Evolutionary conservation across 148 eudicot species (phyloP), one percentile per base, ranked within the genome.

Genomic region (Nepenthes mirabilis): DNA sequence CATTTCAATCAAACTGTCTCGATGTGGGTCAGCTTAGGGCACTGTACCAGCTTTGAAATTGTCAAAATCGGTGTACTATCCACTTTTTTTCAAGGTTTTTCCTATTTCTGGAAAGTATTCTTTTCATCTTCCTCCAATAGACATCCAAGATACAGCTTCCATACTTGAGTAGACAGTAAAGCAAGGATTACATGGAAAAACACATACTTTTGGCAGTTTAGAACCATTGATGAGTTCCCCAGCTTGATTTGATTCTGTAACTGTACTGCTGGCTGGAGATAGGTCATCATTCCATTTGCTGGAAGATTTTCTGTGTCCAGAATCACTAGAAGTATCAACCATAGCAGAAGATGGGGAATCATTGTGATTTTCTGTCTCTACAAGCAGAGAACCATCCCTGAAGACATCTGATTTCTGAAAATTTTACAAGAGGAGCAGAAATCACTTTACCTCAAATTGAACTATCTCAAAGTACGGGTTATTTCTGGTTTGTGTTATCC

Each of bases 181-280:
- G 14, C 3, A 2, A 10, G 52, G 52, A n/a, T 62, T 60, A 10
- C 43, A 55, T 32, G 8, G 10, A 60, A 35, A 59, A 77, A 67
- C 72, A 77, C 82, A 37, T 70, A 77, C 80, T 61, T 68, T 60
- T 57, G 74, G 71, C 60, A 80, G 51, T 45, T 75, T 75, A 56
- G 69, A 62, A 57, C 48, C 75, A 70, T 65, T 64, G 43, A 74
- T 61, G 60, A 70, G 73, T 58, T 80, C 85, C 64, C 79, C 79
- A 34, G 79, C 70, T 70, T 74, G 86, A 75, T 77, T 47, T 77
- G 73, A 70, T 69, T 77, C 90, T n/a, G 80, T 59, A 72, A 74
- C 70, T 72, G 77, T 58, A 70, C 64, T 55, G 74, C 75, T 51
- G 73, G 75, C 65, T 54, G 58, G 75, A 78, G 55, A 75, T 51